phyloP scores from a whole-genome alignment of 2,329 filamentous ascomycete species.

The Pseudocercospora pini-densiflorae region DNA sequence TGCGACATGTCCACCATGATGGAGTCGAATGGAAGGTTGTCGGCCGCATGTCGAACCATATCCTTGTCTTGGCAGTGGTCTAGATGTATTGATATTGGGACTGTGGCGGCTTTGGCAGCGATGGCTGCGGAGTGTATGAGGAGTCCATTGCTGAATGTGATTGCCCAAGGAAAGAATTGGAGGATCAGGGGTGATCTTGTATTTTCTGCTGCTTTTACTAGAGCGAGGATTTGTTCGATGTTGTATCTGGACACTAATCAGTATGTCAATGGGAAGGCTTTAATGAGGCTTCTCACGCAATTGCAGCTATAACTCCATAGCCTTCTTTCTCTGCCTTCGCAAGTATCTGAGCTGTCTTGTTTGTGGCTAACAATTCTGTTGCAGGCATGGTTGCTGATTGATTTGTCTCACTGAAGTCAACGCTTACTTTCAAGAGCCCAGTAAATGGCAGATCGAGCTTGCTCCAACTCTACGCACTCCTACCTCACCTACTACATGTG shows the following conservation, averaged over 20 bases:
- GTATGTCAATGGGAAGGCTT: neutral
- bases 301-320: conserved; percentile 31
- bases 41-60: conserved; percentile 29
- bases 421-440: neutral
- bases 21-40: conserved; percentile 35
- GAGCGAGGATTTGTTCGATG: conserved; percentile 35
- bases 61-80: conserved; percentile 36
- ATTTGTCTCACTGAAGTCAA: neutral
- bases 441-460: neutral
- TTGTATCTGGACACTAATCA: conserved; percentile 23
- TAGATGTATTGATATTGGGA: conserved; percentile 38
- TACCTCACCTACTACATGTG: neutral
- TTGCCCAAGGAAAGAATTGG: conserved; percentile 39
- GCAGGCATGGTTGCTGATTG: conserved; percentile 2
- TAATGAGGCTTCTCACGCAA: conserved; percentile 20
- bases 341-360: conserved; percentile 31
- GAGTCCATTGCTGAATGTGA: conserved; percentile 33
- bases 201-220: conserved; percentile 37
- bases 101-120: conserved; percentile 30
- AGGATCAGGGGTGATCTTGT: conserved; percentile 35
- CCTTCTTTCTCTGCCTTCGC: conserved; percentile 28
- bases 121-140: conserved; percentile 34
- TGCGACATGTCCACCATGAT: conserved; percentile 45
- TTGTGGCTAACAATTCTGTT: conserved; percentile 10
- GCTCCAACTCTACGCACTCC: neutral